A percentile compares a stretch with the other conserved stretches of the same genome.
Conservation (phyloP, 225 moss, liverwort and hornwort species). For the Polytrichum formosum region DNA sequence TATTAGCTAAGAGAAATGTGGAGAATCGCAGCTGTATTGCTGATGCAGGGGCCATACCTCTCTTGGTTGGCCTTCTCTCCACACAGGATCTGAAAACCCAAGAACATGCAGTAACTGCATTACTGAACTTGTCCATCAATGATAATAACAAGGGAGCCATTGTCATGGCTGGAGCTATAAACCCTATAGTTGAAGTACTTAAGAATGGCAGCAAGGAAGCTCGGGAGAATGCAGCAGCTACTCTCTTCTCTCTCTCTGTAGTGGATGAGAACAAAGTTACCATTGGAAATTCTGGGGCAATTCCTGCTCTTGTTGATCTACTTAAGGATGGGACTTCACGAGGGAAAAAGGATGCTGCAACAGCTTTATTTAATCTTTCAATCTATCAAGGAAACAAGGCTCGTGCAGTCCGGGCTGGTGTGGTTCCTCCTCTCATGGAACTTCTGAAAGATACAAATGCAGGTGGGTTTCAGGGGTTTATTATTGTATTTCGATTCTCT, state of each 20-base stretch:
- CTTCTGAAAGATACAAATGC: constrained; percentile 40
- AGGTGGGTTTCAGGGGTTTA: constrained; percentile 22
- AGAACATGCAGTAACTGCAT: constrained; percentile 69
- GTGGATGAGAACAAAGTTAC: constrained; percentile 65
- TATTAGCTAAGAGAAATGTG: constrained; percentile 55
- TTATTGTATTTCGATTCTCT: neutral
- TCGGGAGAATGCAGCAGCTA: constrained; percentile 65
- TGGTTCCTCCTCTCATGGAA: constrained; percentile 56
- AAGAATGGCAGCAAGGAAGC: constrained; percentile 70
- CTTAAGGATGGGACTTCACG: constrained; percentile 53
- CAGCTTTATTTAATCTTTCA: constrained; percentile 53
- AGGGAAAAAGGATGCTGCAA: constrained; percentile 72
- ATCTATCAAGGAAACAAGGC: constrained; percentile 64
- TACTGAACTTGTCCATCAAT: constrained; percentile 66
- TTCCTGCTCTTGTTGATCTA: constrained; percentile 65
- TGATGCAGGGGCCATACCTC: constrained; percentile 62
- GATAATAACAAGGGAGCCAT: constrained; percentile 63
- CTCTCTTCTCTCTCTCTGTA: constrained; percentile 62
- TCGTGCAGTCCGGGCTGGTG: constrained; percentile 51
- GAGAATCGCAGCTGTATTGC: constrained; percentile 73
- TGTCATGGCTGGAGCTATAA: constrained; percentile 57
- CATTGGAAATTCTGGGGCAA: constrained; percentile 58
- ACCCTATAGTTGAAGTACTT: constrained; percentile 69
- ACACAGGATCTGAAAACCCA: constrained; percentile 50
- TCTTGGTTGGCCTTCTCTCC: constrained; percentile 50